Base-by-base conservation (phyloP, 2,329 filamentous ascomycete genomes). In the Mycosphaerella sp. region DNA sequence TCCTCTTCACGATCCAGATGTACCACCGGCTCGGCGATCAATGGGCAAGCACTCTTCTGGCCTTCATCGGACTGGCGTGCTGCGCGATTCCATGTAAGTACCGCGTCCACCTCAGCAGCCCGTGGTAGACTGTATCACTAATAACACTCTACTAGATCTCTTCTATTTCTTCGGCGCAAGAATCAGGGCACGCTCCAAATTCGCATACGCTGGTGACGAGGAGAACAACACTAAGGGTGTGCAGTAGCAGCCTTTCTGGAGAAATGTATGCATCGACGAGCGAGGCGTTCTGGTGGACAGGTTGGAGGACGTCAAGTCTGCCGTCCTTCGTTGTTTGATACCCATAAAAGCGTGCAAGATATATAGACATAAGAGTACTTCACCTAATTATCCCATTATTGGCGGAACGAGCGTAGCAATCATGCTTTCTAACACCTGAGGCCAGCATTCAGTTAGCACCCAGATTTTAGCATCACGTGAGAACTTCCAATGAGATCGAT, bases 91-190 rank as follows among this genome's bases (percentile, higher is more conserved):
- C 58, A 9, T 95, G 84, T 66, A 1, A 25, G 21, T 25, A 25
- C 6, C n/a, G n/a, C n/a, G n/a, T n/a, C 21, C 21, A 25, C 21
- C 6, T 25, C 21, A 25, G 21, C 21, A 25, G 21, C 21, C 4
- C 21, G 21, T 4, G 21, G 21, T 25, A 3, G 21, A 25, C 2
- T 25, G 5, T 25, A 6, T 25, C 21, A 25, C 21, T 25, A 25
- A 25, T 6, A 25, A 25, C 21, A 21, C 21, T 1, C 21, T 6
- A 6, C 21, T 6, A 25, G 21, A 25, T 25, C 68, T 87, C 21
- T 95, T 95, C 71, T 95, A 85, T 75, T 81, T 75, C 63, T 88
- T 80, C 60, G 89, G 89, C 3, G 86, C 82, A 13, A 67, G 68
- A 4, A 94, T 95, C 59, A 76, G 89, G 4, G 74, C 72, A 49